Evolutionary conservation across 1,139 yeast genomes (phyloP).

Genomic region (Pichia inconspicua): DNA sequence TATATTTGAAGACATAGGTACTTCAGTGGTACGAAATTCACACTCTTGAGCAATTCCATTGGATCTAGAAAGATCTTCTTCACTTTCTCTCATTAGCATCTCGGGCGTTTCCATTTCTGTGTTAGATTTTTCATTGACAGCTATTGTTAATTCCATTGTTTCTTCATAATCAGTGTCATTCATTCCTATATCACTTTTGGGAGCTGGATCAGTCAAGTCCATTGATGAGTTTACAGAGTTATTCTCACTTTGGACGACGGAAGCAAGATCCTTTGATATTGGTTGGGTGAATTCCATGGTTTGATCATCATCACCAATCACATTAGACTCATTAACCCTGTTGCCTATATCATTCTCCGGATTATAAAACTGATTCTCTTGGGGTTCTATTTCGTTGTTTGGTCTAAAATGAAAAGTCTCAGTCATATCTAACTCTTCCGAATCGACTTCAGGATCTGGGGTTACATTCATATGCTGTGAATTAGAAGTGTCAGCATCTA

Average conservation of each 20-base stretch:
- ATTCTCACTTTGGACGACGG: not conserved
- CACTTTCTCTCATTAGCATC: not conserved
- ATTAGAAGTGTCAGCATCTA: not conserved
- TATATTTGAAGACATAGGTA: not conserved
- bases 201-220: slow-evolving; percentile 13
- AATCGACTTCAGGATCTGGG: not conserved
- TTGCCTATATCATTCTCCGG: not conserved
- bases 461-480: not conserved
- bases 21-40: not conserved
- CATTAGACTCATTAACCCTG: not conserved
- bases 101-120: not conserved
- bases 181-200: not conserved
- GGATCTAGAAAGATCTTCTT: not conserved
- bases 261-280: not conserved
- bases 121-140: not conserved
- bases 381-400: not conserved
- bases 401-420: slow-evolving; percentile 11
- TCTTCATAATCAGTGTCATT: slow-evolving; percentile 1
- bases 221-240: not conserved
- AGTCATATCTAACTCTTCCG: slow-evolving; percentile 18
- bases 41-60: not conserved
- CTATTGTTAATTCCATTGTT: slow-evolving; percentile 5
- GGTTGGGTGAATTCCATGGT: slow-evolving; percentile 12
- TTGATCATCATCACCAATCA: not conserved
- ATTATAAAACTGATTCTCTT: not conserved